phyloP scores from a whole-genome alignment of 371 early-diverging fungal species.

The Lichtheimia corymbifera region DNA sequence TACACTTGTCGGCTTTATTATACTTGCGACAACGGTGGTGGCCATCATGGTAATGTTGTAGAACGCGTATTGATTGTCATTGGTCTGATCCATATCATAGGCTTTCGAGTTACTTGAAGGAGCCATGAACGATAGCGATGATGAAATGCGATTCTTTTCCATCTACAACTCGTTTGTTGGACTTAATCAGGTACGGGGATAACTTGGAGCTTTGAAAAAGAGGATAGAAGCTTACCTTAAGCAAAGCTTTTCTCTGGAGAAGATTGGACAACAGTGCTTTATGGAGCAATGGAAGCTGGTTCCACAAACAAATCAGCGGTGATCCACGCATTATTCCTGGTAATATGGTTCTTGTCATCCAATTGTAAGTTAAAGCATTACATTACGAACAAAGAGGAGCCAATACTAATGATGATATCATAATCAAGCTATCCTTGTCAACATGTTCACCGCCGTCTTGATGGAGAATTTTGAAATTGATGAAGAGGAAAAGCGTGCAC shows the following conservation, averaged over 20 bases:
- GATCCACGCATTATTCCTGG: slow-evolving; percentile 55
- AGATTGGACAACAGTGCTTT: slow-evolving; percentile 67
- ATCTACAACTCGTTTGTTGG: slow-evolving; percentile 63
- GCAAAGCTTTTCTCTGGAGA: slow-evolving; percentile 66
- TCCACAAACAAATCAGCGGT: slow-evolving; percentile 35
- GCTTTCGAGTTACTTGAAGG: slow-evolving; percentile 52
- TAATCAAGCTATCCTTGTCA: slow-evolving; percentile 53
- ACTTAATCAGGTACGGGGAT: slow-evolving; percentile 55
- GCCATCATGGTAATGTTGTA: slow-evolving; percentile 51
- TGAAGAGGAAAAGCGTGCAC: slow-evolving; percentile 57
- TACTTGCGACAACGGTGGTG: slow-evolving; percentile 51
- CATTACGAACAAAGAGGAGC: background rate
- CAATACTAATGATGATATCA: background rate
- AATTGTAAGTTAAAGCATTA: slow-evolving; percentile 51
- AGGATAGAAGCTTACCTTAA: slow-evolving; percentile 53
- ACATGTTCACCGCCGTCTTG: slow-evolving; percentile 65
- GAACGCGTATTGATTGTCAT: background rate
- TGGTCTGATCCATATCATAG: slow-evolving; percentile 16
- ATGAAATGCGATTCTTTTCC: slow-evolving; percentile 60
- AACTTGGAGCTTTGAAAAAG: slow-evolving; percentile 61
- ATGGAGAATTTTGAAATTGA: slow-evolving; percentile 70
- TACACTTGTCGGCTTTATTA: slow-evolving; percentile 64
- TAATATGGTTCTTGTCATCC: slow-evolving; percentile 63
- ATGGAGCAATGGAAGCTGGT: slow-evolving; percentile 50
- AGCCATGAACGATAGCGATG: slow-evolving; percentile 39